These are phyloP conservation scores for Trifolium fragiferum DNA, from an alignment of 306 rosid genomes.

Conservation along the genomic window DNA sequence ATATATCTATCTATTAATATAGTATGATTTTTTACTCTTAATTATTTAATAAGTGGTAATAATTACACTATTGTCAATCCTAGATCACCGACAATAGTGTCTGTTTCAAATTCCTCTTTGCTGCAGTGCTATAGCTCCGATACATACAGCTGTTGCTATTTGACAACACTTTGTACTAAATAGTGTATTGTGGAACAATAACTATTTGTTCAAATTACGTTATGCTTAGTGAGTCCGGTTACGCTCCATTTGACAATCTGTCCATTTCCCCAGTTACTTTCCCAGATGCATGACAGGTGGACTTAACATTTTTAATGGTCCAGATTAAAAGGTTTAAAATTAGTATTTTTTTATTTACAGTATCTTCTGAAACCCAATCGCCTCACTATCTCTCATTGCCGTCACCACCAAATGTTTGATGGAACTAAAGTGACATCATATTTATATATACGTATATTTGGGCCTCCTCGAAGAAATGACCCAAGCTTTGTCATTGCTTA, in stretches of 20 bases:
- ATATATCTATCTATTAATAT: not conserved
- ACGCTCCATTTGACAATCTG: too few relatives aligned
- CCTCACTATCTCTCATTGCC: too few relatives aligned
- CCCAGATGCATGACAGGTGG: too few relatives aligned
- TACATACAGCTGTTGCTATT: not conserved
- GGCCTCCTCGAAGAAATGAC: not conserved
- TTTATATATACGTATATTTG: not conserved
- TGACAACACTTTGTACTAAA: slow-evolving; percentile 3
- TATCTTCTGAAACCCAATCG: too few relatives aligned
- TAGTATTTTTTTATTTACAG: too few relatives aligned
- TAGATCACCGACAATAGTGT: not conserved
- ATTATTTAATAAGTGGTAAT: not conserved
- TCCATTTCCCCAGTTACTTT: too few relatives aligned
- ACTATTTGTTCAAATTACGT: not conserved
- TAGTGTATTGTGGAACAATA: not conserved
- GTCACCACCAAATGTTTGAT: not conserved
- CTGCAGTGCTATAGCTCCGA: not conserved
- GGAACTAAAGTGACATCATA: not conserved
- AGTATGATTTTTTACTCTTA: not conserved
- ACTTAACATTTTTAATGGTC: too few relatives aligned
- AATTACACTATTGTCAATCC: not conserved
- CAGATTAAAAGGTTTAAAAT: too few relatives aligned
- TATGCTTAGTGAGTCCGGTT: not conserved
- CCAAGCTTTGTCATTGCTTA: not conserved
- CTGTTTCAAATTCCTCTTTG: not conserved